Evolutionary conservation across 768 basidiomycete genomes (phyloP).

Genomic region (Tephrocybe sp.): DNA sequence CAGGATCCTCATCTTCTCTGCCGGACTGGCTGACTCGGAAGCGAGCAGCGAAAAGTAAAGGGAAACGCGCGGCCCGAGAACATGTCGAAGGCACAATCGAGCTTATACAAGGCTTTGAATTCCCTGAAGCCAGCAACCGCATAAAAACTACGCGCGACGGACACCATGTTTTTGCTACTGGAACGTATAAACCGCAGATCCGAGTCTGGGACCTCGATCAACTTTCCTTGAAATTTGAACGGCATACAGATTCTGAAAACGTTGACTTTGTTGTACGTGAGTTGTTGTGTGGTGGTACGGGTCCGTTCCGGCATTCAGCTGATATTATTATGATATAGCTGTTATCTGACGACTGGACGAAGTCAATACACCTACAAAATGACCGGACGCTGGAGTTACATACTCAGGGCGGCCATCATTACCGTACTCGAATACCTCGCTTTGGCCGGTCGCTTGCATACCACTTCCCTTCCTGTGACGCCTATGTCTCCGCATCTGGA

Average conservation of each 20-base stretch:
- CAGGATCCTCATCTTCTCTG: conserved; percentile 87
- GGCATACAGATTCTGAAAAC: conserved; percentile 95
- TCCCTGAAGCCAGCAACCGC: conserved; percentile 93
- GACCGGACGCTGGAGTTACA: conserved; percentile 95
- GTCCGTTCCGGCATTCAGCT: conserved; percentile 1
- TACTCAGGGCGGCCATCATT: conserved; percentile 91
- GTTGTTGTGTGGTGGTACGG: conserved; percentile 29
- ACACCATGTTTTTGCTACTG: conserved; percentile 90
- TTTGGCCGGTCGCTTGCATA: conserved; percentile 93
- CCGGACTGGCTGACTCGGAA: conserved; percentile 91
- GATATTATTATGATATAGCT: conserved; percentile 48
- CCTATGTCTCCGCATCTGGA: conserved; percentile 81
- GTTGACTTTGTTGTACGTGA: conserved; percentile 95
- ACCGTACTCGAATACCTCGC: conserved; percentile 90
- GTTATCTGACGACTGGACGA: conserved; percentile 98
- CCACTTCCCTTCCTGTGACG: conserved; percentile 92
- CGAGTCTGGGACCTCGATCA: conserved; percentile 94
- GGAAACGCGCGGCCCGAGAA: conserved; percentile 67
- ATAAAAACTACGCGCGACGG: conserved; percentile 92
- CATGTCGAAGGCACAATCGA: conserved; percentile 85
- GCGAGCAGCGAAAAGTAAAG: conserved; percentile 60
- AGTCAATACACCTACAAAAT: conserved; percentile 93
- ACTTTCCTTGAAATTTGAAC: conserved; percentile 91
- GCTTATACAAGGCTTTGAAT: conserved; percentile 94
- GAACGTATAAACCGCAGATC: conserved; percentile 97